These are phyloP conservation scores for Stevia rebaudiana DNA, from an alignment of 140 eudicot genomes.

Conservation along the genomic window DNA sequence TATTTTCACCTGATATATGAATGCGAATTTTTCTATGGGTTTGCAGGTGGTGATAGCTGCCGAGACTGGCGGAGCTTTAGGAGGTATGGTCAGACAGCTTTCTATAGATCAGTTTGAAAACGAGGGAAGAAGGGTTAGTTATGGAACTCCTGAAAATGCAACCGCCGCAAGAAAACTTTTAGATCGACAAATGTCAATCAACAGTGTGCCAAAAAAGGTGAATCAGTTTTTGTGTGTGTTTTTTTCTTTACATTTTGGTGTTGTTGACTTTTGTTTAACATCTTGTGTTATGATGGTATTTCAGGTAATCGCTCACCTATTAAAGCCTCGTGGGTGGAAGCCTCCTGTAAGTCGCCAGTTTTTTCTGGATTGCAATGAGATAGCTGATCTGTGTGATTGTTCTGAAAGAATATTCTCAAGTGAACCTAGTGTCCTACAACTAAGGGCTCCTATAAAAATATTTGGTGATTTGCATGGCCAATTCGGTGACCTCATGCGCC, in stretches of 20 bases:
- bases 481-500: conserved; percentile 98
- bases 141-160: conserved; percentile 95
- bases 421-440: conserved; percentile 88
- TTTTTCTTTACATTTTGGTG: neutral
- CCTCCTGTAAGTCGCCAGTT: conserved; percentile 96
- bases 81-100: conserved; percentile 98
- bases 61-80: conserved; percentile 96
- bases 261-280: neutral
- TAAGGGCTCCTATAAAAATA: conserved; percentile 85
- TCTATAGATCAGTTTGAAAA: conserved; percentile 94
- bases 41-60: conserved; percentile 90
- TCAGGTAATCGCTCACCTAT: conserved; percentile 77
- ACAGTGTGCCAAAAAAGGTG: conserved; percentile 94
- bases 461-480: conserved; percentile 98
- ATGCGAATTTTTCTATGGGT: neutral
- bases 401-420: conserved; percentile 90
- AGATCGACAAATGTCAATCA: conserved; percentile 88
- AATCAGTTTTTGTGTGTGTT: too few relatives aligned
- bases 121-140: conserved; percentile 91
- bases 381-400: conserved; percentile 92
- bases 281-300: neutral
- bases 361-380: conserved; percentile 92
- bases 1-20: neutral
- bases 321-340: conserved; percentile 99
- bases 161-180: conserved; percentile 94